phyloP scores from a whole-genome alignment of 2,329 filamentous ascomycete genomes.

The Aspergillus sp. region DNA sequence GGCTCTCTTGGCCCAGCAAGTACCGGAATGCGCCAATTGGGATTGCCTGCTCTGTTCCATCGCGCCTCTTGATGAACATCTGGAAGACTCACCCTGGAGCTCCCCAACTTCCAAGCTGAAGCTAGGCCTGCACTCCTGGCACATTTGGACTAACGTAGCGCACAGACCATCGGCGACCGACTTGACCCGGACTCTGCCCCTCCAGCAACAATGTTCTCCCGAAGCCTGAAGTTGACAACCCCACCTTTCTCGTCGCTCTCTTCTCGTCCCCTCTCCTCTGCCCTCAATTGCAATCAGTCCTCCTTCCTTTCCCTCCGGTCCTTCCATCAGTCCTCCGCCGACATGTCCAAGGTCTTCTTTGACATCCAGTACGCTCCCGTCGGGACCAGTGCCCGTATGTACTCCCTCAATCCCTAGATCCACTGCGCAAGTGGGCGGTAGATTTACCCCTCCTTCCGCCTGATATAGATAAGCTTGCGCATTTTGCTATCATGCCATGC shows the following conservation, averaged over 20 bases:
- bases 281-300: slow-evolving; percentile 36
- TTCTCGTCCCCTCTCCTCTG: slow-evolving; percentile 40
- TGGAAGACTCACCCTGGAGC: background rate
- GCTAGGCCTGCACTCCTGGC: slow-evolving; percentile 24
- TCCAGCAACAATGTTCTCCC: slow-evolving; percentile 49
- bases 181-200: slow-evolving; percentile 38
- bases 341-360: slow-evolving; percentile 77
- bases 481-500: background rate
- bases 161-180: slow-evolving; percentile 26
- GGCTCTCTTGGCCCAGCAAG: background rate
- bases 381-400: slow-evolving; percentile 37
- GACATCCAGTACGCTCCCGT: slow-evolving; percentile 66
- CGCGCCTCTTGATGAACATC: background rate
- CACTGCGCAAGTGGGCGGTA: slow-evolving; percentile 4
- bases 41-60: background rate
- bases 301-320: slow-evolving; percentile 49
- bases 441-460: slow-evolving; percentile 18
- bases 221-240: slow-evolving; percentile 46
- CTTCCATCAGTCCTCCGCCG: slow-evolving; percentile 69
- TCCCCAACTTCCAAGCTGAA: background rate
- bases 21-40: background rate
- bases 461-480: background rate
- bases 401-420: slow-evolving; percentile 11
- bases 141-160: slow-evolving; percentile 22
- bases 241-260: slow-evolving; percentile 50